Conservation (phyloP, 1,139 yeast genomes). For the Nakaseomyces delphensis region DNA sequence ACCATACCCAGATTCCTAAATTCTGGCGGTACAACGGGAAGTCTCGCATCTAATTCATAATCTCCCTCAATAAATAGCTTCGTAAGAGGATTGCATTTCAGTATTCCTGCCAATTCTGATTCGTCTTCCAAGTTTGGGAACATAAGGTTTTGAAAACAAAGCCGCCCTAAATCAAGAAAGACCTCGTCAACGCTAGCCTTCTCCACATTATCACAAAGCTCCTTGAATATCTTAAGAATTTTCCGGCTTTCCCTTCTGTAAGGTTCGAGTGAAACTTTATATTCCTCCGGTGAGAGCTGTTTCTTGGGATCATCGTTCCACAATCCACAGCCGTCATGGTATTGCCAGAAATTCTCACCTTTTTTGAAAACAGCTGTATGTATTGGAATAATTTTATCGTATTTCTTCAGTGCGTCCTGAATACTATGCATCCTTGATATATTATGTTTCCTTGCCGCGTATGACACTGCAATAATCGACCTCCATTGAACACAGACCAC, state of each 20-base stretch:
- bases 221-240: slow-evolving; percentile 53
- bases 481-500: slow-evolving; percentile 94
- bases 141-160: slow-evolving; percentile 35
- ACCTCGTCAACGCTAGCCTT: slow-evolving; percentile 96
- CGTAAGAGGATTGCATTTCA: background rate
- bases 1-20: slow-evolving; percentile 25
- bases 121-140: slow-evolving; percentile 31
- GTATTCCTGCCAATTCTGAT: slow-evolving; percentile 1
- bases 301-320: slow-evolving; percentile 29
- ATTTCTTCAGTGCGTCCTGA: slow-evolving; percentile 58
- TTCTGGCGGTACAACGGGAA: slow-evolving; percentile 47
- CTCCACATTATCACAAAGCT: slow-evolving; percentile 59
- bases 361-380: slow-evolving; percentile 92
- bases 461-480: slow-evolving; percentile 78
- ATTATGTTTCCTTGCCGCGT: slow-evolving; percentile 81
- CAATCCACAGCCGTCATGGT: slow-evolving; percentile 38
- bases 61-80: slow-evolving; percentile 20
- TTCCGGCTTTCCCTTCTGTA: slow-evolving; percentile 81
- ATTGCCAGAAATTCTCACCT: slow-evolving; percentile 80
- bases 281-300: slow-evolving; percentile 40
- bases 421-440: slow-evolving; percentile 69
- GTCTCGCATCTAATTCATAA: slow-evolving; percentile 26
- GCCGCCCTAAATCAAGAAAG: slow-evolving; percentile 68
- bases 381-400: slow-evolving; percentile 66
- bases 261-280: slow-evolving; percentile 86